Evolutionary conservation across 1,139 yeast genomes (phyloP), one percentile per base, ranked within the genome.

Genomic region (Yamadazyma aaseri): DNA sequence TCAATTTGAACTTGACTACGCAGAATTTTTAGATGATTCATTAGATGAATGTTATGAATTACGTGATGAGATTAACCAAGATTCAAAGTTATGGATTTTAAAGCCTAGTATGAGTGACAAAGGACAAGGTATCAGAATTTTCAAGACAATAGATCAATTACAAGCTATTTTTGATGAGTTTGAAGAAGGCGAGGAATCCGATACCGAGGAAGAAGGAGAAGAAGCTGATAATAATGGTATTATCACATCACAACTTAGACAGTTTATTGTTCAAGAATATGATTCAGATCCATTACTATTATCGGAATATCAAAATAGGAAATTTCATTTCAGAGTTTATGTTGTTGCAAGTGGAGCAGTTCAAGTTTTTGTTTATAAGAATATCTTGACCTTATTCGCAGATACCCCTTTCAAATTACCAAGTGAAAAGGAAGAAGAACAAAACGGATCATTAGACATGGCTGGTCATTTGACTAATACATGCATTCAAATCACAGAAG

Each of bases 101-200:
- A 92, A 92, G 53, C 98, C 98, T 9, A 81, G 96, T 46, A 89
- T 92, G 97, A 84, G 95, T 50, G 98, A 92, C 52, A 82, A 92
- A 53, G 98, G 96, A 8, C 97, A 92, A 56, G 98, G 98, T 0
- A 89, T 92, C 29, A 66, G 96, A 31, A 59, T 92, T 1, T 92
- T 92, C 62, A 71, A 71, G 35, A 81, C 90, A 0, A 67, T 87
- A 21, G 86, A 79, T 9, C 95, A 89, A 47, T 64, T 92, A 34
- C 97, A 90, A 54, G 73, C 60, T 2, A 81, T 90, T 8, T 92
- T 92, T 55, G 84, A 92, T 50, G 79, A 84, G 5, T 87, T 87
- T 58, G 96, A 89, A 47, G 92, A 81, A 44, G 82, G 69, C 10
- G 73, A 63, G 3, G 73, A 67, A 2, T 75, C 69, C 20, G 86